Evolutionary conservation across 495 filamentous ascomycete genomes (phyloP).

Genomic region (Penicillium coprophilum): DNA sequence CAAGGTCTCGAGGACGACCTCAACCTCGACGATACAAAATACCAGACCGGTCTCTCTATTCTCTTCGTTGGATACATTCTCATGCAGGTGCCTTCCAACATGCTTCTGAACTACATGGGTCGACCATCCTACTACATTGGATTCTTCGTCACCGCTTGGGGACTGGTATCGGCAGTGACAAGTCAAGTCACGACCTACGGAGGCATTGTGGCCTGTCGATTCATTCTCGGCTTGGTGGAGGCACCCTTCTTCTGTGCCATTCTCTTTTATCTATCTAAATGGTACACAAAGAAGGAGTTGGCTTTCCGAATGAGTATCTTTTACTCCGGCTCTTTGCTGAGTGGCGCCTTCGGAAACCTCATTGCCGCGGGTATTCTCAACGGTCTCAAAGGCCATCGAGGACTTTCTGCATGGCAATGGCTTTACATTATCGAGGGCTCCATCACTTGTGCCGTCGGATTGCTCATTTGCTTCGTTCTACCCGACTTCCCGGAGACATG

Average conservation of each 20-base stretch:
- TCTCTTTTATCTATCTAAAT: constrained; percentile 58
- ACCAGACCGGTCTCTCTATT: constrained; percentile 50
- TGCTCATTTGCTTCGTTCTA: constrained; percentile 41
- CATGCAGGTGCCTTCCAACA: constrained; percentile 60
- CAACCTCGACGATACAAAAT: constrained; percentile 39
- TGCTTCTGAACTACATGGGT: constrained; percentile 58
- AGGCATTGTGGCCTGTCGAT: constrained; percentile 55
- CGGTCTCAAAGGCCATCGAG: constrained; percentile 41
- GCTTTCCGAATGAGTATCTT: constrained; percentile 62
- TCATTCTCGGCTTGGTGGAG: constrained; percentile 52
- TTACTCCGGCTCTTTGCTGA: constrained; percentile 63
- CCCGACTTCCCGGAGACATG: constrained; percentile 54
- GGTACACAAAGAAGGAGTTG: constrained; percentile 60
- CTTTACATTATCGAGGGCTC: constrained; percentile 52
- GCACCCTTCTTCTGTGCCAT: constrained; percentile 53
- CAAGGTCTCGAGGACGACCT: constrained; percentile 52
- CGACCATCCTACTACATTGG: constrained; percentile 48
- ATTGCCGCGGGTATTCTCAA: constrained; percentile 56
- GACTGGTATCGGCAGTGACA: constrained; percentile 51
- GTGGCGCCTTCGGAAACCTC: constrained; percentile 64
- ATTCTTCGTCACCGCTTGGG: constrained; percentile 56
- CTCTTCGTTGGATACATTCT: constrained; percentile 56
- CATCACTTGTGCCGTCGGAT: constrained; percentile 43
- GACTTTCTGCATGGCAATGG: constrained; percentile 52
- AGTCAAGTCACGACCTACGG: constrained; percentile 52